Evolutionary conservation across 805 yeast species (phyloP), one percentile per base, ranked within the genome.

Genomic region (Deakozyma indianensis): DNA sequence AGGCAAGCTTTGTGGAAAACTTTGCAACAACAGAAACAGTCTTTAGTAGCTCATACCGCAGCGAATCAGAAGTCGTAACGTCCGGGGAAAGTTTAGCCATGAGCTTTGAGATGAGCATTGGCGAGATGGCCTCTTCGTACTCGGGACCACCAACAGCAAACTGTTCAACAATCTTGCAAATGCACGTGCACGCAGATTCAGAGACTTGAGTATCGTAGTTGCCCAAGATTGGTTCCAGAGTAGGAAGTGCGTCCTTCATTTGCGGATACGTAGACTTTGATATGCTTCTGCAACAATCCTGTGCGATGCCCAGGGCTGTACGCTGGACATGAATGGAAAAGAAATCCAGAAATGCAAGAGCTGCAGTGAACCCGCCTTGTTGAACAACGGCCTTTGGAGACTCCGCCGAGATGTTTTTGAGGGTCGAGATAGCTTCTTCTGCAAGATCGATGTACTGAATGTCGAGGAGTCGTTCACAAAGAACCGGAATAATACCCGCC

Each of bases 321-420:
- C 94, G 67, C 60, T 90, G 97, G 0, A 94, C 83, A 63, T 85
- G 95, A 20, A 78, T 71, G 1, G 96, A 83, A 60, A 90, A 82
- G 56, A 90, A 90, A 58, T 92, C 97, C 49, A 88, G 67, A 55
- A 77, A 84, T 54, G 74, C 75, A 41, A 92, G 61, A 50, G 84
- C 79, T 0, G 83, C 75, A 4, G 68, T 62, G 5, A 88, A 59
- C 5, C 87, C 80, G 32, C 81, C 80, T 46, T 75, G 72, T 20
- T 67, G 59, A 35, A 85, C 53, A 3, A 65, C 54, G 4, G 51
- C 45, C 15, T 45, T 43, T 3, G 69, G 66, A 47, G 49, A 59
- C 23, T 58, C 59, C 2, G 43, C 46, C 0, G 69, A 63, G 2
- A 66, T 55, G 22, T 56, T 56, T 41, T 63, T 60, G 22, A 67